Evolutionary conservation across 306 rosid species (phyloP), one percentile per base, ranked within the genome.

Genomic region (Mimosa pudica): DNA sequence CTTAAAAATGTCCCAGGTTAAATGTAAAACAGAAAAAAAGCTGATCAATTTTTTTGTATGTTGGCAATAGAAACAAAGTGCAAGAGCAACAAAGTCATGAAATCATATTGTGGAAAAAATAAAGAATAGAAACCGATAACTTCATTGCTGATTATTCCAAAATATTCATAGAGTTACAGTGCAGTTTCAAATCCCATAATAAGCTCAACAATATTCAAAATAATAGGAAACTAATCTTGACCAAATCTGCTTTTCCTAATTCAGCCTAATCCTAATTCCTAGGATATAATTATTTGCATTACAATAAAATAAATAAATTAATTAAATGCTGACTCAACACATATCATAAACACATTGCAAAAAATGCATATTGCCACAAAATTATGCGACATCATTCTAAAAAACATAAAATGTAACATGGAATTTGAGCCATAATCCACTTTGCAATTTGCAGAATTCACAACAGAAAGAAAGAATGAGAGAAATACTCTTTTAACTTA

Each of bases 391-490:
- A 8, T 46, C 14, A 20, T 70, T 46, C 57, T 30, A 24, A 47
- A 70, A 20, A 70, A 46, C 11, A 57, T 24, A 70, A 70, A 46
- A 70, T 6, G 6, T 70, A 70, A 12, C 30, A 82, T 68, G 17
- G 77, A 79, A 46, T 73, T 17, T 33, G 77, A 42, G 60, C 38
- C 63, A 73, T 44, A 72, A 67, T 76, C 78, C 64, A 64, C 64
- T 54, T 48, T 63, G 79, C 45, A 73, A 68, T 36, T 82, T 20
- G 71, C 49, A 73, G 61, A 78, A 83, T 52, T 77, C 33, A 42
- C 18, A 66, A 14, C 57, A 75, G 55, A 65, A 82, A 35, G 46
- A 52, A 17, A 70, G 61, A 76, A 44, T 46, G 63, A 24, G 73
- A 69, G 41, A 54, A 54, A 58, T 80, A 11, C 65, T 47, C 54